A percentile compares a stretch with the other conserved stretches of the same genome.
phyloP scores from a whole-genome alignment of 1,284 basidiomycete species.

The Malassezia yamatoensis region DNA sequence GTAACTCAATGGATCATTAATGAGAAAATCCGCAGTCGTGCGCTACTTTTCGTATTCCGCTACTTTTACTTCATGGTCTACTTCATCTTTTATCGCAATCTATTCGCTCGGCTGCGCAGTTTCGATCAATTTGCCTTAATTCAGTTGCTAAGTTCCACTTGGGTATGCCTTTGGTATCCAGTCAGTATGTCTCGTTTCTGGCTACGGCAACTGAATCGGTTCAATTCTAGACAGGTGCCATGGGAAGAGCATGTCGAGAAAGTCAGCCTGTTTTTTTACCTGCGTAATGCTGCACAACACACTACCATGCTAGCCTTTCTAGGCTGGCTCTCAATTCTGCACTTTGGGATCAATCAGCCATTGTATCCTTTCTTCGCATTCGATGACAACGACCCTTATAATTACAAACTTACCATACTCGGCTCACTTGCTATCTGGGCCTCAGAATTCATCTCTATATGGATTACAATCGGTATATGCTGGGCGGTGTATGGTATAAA shows the following conservation, averaged over 20 bases:
- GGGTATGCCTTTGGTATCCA: constrained; percentile 53
- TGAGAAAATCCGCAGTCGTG: constrained; percentile 52
- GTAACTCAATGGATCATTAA: constrained; percentile 53
- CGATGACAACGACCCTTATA: constrained; percentile 53
- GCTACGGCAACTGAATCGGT: constrained; percentile 50
- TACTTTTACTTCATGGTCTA: constrained; percentile 49
- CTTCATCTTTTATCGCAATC: constrained; percentile 50
- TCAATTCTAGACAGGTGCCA: constrained; percentile 51
- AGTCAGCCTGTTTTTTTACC: constrained; percentile 52
- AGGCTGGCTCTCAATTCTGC: constrained; percentile 52
- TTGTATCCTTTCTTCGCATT: constrained; percentile 57
- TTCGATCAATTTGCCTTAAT: constrained; percentile 52
- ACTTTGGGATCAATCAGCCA: constrained; percentile 53
- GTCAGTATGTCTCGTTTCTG: constrained; percentile 52
- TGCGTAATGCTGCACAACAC: constrained; percentile 55
- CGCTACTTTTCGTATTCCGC: constrained; percentile 54
- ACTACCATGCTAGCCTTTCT: constrained; percentile 51
- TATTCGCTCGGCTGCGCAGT: constrained; percentile 47
- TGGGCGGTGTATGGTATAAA: constrained; percentile 50
- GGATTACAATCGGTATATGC: constrained; percentile 51
- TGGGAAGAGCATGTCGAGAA: constrained; percentile 53
- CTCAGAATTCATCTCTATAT: constrained; percentile 52
- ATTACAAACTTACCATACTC: constrained; percentile 54
- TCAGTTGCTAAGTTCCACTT: constrained; percentile 53
- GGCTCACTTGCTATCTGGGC: constrained; percentile 55